Evolutionary conservation across 2,329 filamentous ascomycete species (phyloP).

Genomic region (Talaromyces amestolkiae): DNA sequence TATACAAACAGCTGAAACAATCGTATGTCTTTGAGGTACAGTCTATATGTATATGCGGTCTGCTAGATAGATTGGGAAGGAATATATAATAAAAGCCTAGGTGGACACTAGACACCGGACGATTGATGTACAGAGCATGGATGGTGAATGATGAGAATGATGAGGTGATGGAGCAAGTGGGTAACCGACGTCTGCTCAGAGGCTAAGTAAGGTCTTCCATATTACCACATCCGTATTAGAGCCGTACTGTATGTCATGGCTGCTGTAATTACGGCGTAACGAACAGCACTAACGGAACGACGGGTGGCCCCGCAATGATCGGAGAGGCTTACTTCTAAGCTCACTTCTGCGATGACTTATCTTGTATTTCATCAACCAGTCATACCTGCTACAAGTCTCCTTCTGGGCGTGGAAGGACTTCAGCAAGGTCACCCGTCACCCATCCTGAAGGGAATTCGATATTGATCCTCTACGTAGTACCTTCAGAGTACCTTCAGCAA

Average conservation of each 20-base stretch:
- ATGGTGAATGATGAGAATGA: background rate
- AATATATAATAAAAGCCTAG: background rate
- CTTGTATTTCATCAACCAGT: background rate
- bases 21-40: background rate
- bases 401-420: background rate
- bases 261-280: background rate
- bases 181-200: background rate
- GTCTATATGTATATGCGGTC: background rate
- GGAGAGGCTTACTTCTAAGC: slow-evolving; percentile 7
- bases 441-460: background rate
- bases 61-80: background rate
- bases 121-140: background rate
- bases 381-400: background rate
- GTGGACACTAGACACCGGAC: background rate
- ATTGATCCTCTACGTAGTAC: background rate
- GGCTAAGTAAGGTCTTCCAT: background rate
- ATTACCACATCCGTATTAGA: background rate
- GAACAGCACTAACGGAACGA: background rate
- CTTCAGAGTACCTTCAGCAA: background rate
- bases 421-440: background rate
- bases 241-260: background rate
- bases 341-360: background rate
- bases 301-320: slow-evolving; percentile 12
- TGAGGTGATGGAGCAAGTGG: background rate
- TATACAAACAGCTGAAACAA: background rate